A percentile compares a stretch with the other conserved stretches of the same genome.
Evolutionary conservation across 495 filamentous ascomycete species (phyloP).

Genomic region (Aspergillus wentii): DNA sequence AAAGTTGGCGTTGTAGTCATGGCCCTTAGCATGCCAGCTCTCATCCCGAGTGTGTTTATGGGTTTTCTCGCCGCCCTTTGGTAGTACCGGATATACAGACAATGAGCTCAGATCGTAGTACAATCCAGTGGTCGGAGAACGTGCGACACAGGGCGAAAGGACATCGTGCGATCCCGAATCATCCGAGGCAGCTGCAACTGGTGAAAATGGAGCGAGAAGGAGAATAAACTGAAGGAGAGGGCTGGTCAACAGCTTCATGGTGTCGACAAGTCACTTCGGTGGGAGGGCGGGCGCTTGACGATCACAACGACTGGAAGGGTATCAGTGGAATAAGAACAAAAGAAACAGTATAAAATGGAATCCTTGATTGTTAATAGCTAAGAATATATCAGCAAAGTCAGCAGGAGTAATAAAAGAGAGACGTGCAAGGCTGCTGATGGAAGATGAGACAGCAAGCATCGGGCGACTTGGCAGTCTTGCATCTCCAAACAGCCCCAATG

Average conservation of each 20-base stretch:
- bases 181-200: conserved; percentile 18
- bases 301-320: neutral
- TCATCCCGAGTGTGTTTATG: conserved; percentile 56
- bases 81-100: conserved; percentile 46
- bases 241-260: conserved; percentile 18
- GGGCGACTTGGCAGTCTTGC: too few relatives aligned
- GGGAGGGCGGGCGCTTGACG: conserved; percentile 1
- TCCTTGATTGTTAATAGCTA: too few relatives aligned
- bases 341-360: too few relatives aligned
- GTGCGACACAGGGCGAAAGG: conserved; percentile 66
- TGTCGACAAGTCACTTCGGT: neutral
- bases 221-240: conserved; percentile 11
- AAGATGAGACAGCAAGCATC: too few relatives aligned
- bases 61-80: conserved; percentile 51
- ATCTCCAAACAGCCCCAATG: conserved; percentile 3
- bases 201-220: conserved; percentile 11
- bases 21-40: conserved; percentile 80
- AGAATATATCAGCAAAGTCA: too few relatives aligned
- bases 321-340: too few relatives aligned
- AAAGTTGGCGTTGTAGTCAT: conserved; percentile 86
- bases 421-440: too few relatives aligned
- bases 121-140: conserved; percentile 64
- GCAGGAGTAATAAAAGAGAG: too few relatives aligned
- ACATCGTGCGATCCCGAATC: conserved; percentile 23
- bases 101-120: conserved; percentile 90